Conservation (phyloP, 257 asterid species). For the Solanum lycopersicoides region DNA sequence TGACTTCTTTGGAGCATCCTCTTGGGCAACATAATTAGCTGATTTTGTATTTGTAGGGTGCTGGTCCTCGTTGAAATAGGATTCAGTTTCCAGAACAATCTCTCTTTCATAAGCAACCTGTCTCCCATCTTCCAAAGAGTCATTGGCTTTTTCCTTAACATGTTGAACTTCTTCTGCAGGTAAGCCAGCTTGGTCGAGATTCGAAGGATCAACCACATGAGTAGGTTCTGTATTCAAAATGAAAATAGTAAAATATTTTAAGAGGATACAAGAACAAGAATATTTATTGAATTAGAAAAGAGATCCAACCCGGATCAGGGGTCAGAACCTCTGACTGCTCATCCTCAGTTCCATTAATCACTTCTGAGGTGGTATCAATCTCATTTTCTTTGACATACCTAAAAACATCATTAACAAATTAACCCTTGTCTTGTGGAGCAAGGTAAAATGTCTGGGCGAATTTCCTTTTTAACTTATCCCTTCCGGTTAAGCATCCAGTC, state of each 20-base stretch:
- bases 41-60: conserved; percentile 18
- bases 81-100: conserved; percentile 27
- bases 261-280: not conserved
- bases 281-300: not conserved
- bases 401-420: conserved; percentile 77
- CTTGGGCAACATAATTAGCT: conserved; percentile 33
- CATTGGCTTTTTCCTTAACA: conserved; percentile 26
- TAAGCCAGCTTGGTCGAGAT: conserved; percentile 24
- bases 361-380: conserved; percentile 15
- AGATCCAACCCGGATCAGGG: conserved; percentile 47
- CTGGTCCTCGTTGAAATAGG: conserved; percentile 31
- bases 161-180: conserved; percentile 30
- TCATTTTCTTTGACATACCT: conserved; percentile 57
- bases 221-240: conserved; percentile 44
- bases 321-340: conserved; percentile 19
- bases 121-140: conserved; percentile 37
- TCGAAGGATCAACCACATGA: conserved; percentile 37
- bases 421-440: conserved; percentile 93
- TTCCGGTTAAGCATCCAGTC: conserved; percentile 84
- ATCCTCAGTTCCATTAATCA: conserved; percentile 27
- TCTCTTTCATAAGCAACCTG: conserved; percentile 30
- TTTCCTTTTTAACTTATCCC: conserved; percentile 52
- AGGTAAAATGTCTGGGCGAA: conserved; percentile 84
- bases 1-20: conserved; percentile 70
- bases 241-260: conserved; percentile 2